A percentile compares a stretch with the other conserved stretches of the same genome.
Conservation (phyloP, 257 asterid genomes). For the Jacaranda mimosifolia region DNA sequence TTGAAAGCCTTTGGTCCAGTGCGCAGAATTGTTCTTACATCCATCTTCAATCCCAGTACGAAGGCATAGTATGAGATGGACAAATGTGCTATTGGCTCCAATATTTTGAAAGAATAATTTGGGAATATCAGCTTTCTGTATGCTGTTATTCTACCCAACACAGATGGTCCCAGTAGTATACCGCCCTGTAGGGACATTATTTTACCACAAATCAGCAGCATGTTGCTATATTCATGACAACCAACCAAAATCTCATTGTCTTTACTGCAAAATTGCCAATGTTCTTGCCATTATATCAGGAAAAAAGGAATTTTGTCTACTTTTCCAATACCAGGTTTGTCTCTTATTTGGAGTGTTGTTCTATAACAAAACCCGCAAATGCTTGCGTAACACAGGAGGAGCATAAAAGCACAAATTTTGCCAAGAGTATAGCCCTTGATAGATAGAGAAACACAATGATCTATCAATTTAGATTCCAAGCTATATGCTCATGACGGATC, state of each 20-base stretch:
- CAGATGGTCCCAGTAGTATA: slow-evolving; percentile 79
- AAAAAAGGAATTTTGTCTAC: background rate
- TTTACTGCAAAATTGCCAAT: background rate
- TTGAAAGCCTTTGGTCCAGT: slow-evolving; percentile 63
- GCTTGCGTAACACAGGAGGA: background rate
- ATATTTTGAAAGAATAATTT: slow-evolving; percentile 55
- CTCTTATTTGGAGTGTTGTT: background rate
- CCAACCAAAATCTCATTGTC: background rate
- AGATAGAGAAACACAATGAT: too few species aligned
- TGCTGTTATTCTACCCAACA: slow-evolving; percentile 53
- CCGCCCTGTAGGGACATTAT: slow-evolving; percentile 62
- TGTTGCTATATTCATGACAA: background rate
- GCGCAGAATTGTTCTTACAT: slow-evolving; percentile 54
- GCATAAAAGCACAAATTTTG: background rate
- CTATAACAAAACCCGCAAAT: background rate
- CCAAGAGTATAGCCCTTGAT: too few species aligned
- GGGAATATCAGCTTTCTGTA: slow-evolving; percentile 64
- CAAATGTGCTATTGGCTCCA: slow-evolving; percentile 93
- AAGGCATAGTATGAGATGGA: slow-evolving; percentile 74
- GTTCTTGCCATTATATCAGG: background rate
- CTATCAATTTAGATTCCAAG: too few species aligned
- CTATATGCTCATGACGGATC: too few species aligned
- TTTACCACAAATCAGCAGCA: too few species aligned
- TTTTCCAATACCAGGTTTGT: background rate
- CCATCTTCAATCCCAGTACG: slow-evolving; percentile 81